Percentiles rank a stretch among this genome's conserved stretches.
These are phyloP conservation scores for Fomes fomentarius DNA, from an alignment of 1,284 basidiomycete genomes.

Conservation along the genomic window DNA sequence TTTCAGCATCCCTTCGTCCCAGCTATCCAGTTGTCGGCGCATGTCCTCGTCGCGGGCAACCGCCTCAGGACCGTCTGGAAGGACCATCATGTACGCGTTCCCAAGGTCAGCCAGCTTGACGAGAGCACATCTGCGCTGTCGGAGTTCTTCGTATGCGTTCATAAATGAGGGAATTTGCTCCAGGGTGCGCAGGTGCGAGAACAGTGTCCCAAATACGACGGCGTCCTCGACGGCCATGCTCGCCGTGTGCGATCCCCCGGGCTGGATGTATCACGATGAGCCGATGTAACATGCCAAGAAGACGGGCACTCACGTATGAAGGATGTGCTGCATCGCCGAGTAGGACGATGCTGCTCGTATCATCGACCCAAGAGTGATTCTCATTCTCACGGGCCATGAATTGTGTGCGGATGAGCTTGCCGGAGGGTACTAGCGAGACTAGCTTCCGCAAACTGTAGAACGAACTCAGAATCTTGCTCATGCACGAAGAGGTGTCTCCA, in stretches of 20 bases:
- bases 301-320: slow-evolving; percentile 40
- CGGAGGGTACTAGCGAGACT: slow-evolving; percentile 39
- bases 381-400: slow-evolving; percentile 36
- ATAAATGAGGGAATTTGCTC: slow-evolving; percentile 46
- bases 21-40: slow-evolving; percentile 26
- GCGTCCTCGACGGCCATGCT: slow-evolving; percentile 48
- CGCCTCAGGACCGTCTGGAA: slow-evolving; percentile 43
- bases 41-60: slow-evolving; percentile 41
- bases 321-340: slow-evolving; percentile 55
- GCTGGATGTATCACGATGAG: slow-evolving; percentile 16
- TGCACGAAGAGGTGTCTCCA: no score
- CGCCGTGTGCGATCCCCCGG: slow-evolving; percentile 41
- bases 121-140: slow-evolving; percentile 39
- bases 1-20: slow-evolving; percentile 31
- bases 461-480: no score
- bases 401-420: slow-evolving; percentile 30
- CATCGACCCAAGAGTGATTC: slow-evolving; percentile 59
- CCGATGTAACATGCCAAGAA: no score
- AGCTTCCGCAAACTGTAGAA: slow-evolving; percentile 47
- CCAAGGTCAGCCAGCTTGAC: slow-evolving; percentile 40
- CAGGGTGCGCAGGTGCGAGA: slow-evolving; percentile 43
- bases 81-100: slow-evolving; percentile 36
- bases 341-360: slow-evolving; percentile 44
- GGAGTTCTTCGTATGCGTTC: slow-evolving; percentile 47
- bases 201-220: slow-evolving; percentile 46